Base-by-base conservation (phyloP, 306 rosid species). In the Herpetospermum pedunculosum region DNA sequence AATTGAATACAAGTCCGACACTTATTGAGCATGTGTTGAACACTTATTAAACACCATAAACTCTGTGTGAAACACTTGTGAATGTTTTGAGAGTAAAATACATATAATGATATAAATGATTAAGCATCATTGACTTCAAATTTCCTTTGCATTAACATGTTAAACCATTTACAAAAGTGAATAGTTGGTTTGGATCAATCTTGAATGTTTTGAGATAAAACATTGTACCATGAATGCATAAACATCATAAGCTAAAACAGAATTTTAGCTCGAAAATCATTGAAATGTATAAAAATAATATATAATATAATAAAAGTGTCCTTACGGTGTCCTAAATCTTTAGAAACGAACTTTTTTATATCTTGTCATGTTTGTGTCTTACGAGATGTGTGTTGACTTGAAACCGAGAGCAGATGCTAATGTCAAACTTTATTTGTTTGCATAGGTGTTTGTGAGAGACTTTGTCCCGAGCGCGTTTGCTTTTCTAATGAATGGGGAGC, bases 371-470 rank as follows among this genome's bases (percentile, higher is more conserved):
- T 55, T 26, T 7, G 12, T 52, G 21, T 8, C 15, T 21, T 8
- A 10, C 0, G 28, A 15, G 19, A 5, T 15, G 15, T 21, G 6
- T 7, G 3, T 6, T 72, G 46, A 28, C 5, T 13, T 26, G 26
- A 50, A 50, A 49, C 59, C 30, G 60, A 46, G 58, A 46, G 38
- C 44, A 60, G 23, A 72, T n/a, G 23, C 26, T 38, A 48, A 73
- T 23, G 3, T 44, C 37, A 83, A 72, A 11, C 52, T 23, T 13
- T 50, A 8, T 52, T 60, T 79, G 40, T 76, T 23, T 79, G 75
- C 71, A 8, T 63, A 93, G 98, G 98, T 93, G 83, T 90, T 93
- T 83, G 86, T 93, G 41, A 86, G 96, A 85, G 98, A 93, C 85
- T 93, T 93, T 76, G 89, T 93, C 34, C 98, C 98, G 14, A 93